phyloP scores from a whole-genome alignment of 139 green algal species.

The Edaphochlamys debaryana region DNA sequence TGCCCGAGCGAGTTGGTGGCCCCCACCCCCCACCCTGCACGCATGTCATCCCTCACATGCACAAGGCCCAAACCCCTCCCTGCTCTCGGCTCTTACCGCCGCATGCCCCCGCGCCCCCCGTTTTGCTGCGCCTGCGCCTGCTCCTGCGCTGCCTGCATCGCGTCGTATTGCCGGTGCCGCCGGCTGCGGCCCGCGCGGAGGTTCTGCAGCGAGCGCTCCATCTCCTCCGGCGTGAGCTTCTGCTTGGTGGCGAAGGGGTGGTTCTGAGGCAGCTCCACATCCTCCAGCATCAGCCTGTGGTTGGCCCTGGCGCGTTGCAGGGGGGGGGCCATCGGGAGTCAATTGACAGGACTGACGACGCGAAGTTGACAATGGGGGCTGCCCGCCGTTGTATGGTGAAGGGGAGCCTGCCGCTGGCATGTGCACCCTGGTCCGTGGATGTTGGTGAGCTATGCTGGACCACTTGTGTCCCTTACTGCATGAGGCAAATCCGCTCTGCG shows the following conservation, averaged over 20 bases:
- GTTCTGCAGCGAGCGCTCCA: slow-evolving; percentile 17
- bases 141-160: background rate
- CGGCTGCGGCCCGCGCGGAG: slow-evolving; percentile 15
- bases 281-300: slow-evolving; percentile 66
- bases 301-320: slow-evolving; percentile 49
- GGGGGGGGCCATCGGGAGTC: no score
- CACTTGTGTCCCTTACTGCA: no score
- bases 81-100: background rate
- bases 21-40: no score
- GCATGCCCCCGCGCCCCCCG: no score
- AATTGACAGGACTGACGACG: no score
- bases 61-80: background rate
- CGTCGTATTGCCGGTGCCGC: slow-evolving; percentile 12
- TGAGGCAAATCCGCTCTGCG: no score
- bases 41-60: no score
- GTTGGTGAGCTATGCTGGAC: no score
- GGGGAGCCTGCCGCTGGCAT: background rate
- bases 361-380: background rate
- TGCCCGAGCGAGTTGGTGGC: no score
- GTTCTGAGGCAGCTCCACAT: slow-evolving; percentile 84
- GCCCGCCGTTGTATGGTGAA: background rate
- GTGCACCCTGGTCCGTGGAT: no score
- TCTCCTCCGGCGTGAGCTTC: slow-evolving; percentile 13
- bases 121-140: background rate
- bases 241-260: slow-evolving; percentile 83